Evolutionary conservation across 148 eudicot genomes (phyloP).

Genomic region (Polygonum aviculare): DNA sequence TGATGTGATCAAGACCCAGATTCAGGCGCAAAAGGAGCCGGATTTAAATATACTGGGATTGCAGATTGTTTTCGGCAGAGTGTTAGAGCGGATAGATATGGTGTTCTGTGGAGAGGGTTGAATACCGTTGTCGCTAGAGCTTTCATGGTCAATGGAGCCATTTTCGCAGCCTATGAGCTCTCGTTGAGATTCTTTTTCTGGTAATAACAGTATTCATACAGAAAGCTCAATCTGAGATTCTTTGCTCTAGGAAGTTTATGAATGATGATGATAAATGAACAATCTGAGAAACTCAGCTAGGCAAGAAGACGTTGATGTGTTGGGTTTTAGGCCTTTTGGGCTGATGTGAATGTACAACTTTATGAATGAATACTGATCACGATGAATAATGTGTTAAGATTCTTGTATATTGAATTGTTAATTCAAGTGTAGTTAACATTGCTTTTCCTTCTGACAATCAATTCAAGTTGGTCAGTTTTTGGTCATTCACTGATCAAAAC

Average conservation of each 20-base stretch:
- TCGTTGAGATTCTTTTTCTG: conserved; percentile 56
- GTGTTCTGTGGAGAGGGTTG: conserved; percentile 65
- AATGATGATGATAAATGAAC: too few relatives aligned
- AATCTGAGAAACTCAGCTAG: background rate
- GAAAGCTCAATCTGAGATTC: conserved; percentile 22
- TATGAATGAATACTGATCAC: background rate
- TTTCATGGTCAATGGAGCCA: conserved; percentile 81
- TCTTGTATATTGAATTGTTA: background rate
- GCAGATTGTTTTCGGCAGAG: conserved; percentile 58
- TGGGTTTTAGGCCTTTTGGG: background rate
- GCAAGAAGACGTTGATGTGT: background rate
- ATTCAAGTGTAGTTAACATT: background rate
- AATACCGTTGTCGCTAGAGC: conserved; percentile 78
- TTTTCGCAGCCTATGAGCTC: conserved; percentile 76
- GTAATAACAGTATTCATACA: conserved; percentile 21
- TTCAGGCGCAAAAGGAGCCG: conserved; percentile 52
- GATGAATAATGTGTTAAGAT: conserved; percentile 1
- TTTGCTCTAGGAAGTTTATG: background rate
- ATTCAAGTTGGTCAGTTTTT: too few relatives aligned
- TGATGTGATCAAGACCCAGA: conserved; percentile 75
- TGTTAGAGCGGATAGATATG: conserved; percentile 53
- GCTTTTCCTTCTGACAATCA: too few relatives aligned
- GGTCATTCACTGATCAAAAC: too few relatives aligned
- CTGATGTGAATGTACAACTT: background rate
- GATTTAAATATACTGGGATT: conserved; percentile 47